Conservation (phyloP, 2,329 filamentous ascomycete genomes). For the Acarospora socialis region DNA sequence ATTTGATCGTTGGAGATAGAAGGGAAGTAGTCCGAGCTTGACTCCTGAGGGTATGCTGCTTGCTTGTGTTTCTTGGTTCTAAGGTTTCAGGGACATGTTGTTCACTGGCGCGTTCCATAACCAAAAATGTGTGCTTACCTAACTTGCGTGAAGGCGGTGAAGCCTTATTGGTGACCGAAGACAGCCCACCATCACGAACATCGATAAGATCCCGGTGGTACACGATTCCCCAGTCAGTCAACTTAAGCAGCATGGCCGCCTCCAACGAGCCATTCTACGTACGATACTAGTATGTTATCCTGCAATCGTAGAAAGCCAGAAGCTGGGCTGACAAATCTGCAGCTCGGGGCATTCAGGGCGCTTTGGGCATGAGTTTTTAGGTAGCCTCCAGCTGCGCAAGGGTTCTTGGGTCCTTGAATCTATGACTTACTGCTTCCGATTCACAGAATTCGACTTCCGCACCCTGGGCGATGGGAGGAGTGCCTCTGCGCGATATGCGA, state of each 20-base stretch:
- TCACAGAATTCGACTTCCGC: constrained; percentile 84
- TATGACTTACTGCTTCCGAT: background rate
- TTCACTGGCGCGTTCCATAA: no score
- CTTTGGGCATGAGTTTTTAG: constrained; percentile 95
- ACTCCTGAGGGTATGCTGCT: no score
- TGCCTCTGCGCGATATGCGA: constrained; percentile 89
- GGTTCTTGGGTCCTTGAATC: background rate
- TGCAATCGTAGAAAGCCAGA: no score
- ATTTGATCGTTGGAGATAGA: no score
- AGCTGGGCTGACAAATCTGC: constrained; percentile 25
- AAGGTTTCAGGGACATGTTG: no score
- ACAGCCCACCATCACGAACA: constrained; percentile 15
- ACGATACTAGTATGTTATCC: constrained; percentile 89
- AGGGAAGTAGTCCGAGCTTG: no score
- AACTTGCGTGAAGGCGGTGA: no score
- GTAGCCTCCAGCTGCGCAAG: constrained; percentile 35
- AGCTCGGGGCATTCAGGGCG: constrained; percentile 96
- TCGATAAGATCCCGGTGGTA: no score
- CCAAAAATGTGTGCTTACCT: no score
- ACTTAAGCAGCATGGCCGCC: constrained; percentile 50
- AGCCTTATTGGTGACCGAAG: no score
- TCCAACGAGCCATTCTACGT: constrained; percentile 80
- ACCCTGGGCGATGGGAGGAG: constrained; percentile 85
- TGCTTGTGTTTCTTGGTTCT: no score
- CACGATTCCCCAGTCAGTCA: no score